Evolutionary conservation across 306 rosid genomes (phyloP).

Genomic region (Datisca glomerata): DNA sequence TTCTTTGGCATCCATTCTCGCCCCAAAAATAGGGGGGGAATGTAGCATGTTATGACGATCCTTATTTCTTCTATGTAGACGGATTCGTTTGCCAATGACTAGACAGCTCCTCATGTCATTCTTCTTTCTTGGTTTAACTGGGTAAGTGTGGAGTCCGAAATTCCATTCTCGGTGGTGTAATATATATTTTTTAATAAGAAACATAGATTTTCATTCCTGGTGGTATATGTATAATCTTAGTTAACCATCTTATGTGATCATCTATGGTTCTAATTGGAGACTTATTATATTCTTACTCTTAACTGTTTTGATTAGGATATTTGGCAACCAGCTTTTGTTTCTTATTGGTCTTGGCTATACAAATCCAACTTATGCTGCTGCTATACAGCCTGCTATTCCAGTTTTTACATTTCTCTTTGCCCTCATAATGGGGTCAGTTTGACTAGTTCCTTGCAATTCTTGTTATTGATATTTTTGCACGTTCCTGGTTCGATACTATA

Average conservation of each 20-base stretch:
- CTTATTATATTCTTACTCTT: conserved; percentile 16
- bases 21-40: not conserved
- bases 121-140: conserved; percentile 86
- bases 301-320: conserved; percentile 47
- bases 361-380: conserved; percentile 92
- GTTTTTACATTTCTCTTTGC: conserved; percentile 79
- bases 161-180: conserved; percentile 4
- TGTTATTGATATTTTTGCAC: not conserved
- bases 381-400: conserved; percentile 88
- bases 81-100: conserved; percentile 59
- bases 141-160: conserved; percentile 30
- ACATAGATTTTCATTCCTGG: no score
- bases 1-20: not conserved
- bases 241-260: no score
- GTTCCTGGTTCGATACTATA: conserved; percentile 17
- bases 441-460: conserved; percentile 2
- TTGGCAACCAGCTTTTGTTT: conserved; percentile 93
- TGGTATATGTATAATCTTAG: no score
- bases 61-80: conserved; percentile 33
- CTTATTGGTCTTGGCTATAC: conserved; percentile 92
- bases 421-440: conserved; percentile 78
- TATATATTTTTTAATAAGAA: not conserved
- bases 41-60: conserved; percentile 3
- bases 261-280: conserved; percentile 3
- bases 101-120: conserved; percentile 43